A percentile compares a stretch with the other conserved stretches of the same genome.
These are phyloP conservation scores for Trametes punicea DNA, from an alignment of 768 basidiomycete genomes.

Conservation along the genomic window DNA sequence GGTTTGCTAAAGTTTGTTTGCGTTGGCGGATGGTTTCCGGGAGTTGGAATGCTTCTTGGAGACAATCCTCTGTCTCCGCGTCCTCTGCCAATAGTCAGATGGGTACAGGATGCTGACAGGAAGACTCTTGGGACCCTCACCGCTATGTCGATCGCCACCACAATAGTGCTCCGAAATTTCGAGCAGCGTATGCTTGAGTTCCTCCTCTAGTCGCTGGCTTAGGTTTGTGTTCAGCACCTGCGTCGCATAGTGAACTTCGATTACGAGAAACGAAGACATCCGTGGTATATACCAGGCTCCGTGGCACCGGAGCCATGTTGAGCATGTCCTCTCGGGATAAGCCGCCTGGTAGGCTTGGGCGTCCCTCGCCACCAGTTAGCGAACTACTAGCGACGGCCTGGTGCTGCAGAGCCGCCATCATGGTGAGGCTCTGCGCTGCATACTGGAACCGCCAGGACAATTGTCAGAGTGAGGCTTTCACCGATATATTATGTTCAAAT, in stretches of 20 bases:
- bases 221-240: background rate
- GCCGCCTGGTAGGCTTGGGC: slow-evolving; percentile 1
- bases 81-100: background rate
- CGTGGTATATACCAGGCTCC: background rate
- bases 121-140: background rate
- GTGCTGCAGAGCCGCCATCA: background rate
- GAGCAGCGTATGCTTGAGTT: slow-evolving; percentile 9
- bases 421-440: background rate
- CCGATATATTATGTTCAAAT: background rate
- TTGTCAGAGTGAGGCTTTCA: no score
- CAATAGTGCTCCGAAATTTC: background rate
- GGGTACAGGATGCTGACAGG: background rate
- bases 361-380: background rate
- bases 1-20: background rate
- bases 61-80: background rate
- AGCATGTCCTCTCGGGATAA: slow-evolving; percentile 9
- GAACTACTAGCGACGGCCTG: background rate
- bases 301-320: background rate
- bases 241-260: background rate
- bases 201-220: background rate
- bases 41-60: background rate
- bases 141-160: background rate
- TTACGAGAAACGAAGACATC: background rate
- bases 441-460: background rate
- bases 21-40: background rate